Conservation (phyloP, 805 yeast species). For the Candida ipomoeae region DNA sequence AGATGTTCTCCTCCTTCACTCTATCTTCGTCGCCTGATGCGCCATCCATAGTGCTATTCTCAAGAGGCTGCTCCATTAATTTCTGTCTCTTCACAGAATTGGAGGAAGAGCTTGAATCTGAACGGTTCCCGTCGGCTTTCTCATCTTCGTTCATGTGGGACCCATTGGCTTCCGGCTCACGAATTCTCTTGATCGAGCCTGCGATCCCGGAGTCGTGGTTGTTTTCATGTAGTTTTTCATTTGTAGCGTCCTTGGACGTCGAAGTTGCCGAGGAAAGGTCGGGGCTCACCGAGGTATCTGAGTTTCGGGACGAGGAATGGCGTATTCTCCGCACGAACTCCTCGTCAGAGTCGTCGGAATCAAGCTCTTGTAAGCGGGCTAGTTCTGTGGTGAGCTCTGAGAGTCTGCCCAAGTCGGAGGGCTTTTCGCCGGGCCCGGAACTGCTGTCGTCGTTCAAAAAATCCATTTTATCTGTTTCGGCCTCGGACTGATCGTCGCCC, state of each 20-base stretch:
- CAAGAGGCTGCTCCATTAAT: neutral
- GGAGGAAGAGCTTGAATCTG: neutral
- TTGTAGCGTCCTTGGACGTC: neutral
- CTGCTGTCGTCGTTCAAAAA: constrained; percentile 34
- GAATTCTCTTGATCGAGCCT: constrained; percentile 4
- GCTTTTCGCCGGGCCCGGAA: constrained; percentile 19
- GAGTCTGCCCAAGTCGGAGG: constrained; percentile 35
- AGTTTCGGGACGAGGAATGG: constrained; percentile 1
- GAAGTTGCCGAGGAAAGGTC: constrained; percentile 2
- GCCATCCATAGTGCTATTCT: neutral
- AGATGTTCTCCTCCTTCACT: neutral
- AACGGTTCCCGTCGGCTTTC: neutral
- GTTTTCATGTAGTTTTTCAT: neutral
- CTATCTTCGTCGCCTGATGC: neutral
- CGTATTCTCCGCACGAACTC: constrained; percentile 4
- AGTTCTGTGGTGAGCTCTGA: constrained; percentile 38
- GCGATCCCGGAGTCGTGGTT: constrained; percentile 4
- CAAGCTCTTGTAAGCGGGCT: constrained; percentile 37
- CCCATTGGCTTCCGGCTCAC: constrained; percentile 2
- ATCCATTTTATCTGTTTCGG: constrained; percentile 87
- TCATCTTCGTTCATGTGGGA: constrained; percentile 2
- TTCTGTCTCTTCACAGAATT: neutral
- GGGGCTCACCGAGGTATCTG: constrained; percentile 2
- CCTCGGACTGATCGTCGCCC: constrained; percentile 70
- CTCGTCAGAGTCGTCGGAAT: constrained; percentile 29